These are phyloP conservation scores for Mycocentrospora acerina DNA, from an alignment of 2,329 filamentous ascomycete species.

Conservation along the genomic window DNA sequence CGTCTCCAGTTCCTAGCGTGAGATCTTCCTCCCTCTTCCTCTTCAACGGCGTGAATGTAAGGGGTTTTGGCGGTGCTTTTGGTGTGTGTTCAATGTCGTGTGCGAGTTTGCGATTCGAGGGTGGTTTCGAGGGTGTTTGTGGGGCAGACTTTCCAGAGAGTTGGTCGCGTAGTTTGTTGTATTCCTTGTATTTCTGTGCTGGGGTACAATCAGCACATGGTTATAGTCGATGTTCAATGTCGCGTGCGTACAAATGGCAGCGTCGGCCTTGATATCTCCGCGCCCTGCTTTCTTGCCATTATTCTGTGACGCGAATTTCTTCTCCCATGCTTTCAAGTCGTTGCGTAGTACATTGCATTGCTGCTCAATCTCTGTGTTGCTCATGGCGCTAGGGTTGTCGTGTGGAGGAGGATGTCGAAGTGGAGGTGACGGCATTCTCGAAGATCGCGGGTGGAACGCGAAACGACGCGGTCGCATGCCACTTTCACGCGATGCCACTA, in stretches of 20 bases:
- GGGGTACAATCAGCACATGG: slow-evolving; percentile 14
- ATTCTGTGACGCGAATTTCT: slow-evolving; percentile 62
- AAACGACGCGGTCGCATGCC: slow-evolving; percentile 21
- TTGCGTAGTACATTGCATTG: slow-evolving; percentile 87
- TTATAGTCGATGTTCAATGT: neutral
- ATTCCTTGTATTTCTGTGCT: slow-evolving; percentile 77
- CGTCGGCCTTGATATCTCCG: slow-evolving; percentile 74
- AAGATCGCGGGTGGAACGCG: slow-evolving; percentile 33
- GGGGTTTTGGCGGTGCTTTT: slow-evolving; percentile 20
- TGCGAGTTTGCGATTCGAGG: slow-evolving; percentile 19
- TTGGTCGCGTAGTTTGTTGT: slow-evolving; percentile 61
- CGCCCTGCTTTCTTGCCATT: slow-evolving; percentile 68
- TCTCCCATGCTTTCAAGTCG: slow-evolving; percentile 75
- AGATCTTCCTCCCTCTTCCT: slow-evolving; percentile 30
- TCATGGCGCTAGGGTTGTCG: slow-evolving; percentile 26
- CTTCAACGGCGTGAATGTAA: slow-evolving; percentile 32
- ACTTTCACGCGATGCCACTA: slow-evolving; percentile 7
- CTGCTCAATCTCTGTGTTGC: slow-evolving; percentile 39
- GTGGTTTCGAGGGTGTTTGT: slow-evolving; percentile 36
- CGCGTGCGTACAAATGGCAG: slow-evolving; percentile 63
- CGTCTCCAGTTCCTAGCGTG: slow-evolving; percentile 12
- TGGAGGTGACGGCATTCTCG: slow-evolving; percentile 18
- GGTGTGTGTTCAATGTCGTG: slow-evolving; percentile 29
- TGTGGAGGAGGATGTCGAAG: slow-evolving; percentile 8
- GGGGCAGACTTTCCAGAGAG: slow-evolving; percentile 28